Evolutionary conservation across 345 rosid species (phyloP).

Genomic region (Kernera saxatilis): DNA sequence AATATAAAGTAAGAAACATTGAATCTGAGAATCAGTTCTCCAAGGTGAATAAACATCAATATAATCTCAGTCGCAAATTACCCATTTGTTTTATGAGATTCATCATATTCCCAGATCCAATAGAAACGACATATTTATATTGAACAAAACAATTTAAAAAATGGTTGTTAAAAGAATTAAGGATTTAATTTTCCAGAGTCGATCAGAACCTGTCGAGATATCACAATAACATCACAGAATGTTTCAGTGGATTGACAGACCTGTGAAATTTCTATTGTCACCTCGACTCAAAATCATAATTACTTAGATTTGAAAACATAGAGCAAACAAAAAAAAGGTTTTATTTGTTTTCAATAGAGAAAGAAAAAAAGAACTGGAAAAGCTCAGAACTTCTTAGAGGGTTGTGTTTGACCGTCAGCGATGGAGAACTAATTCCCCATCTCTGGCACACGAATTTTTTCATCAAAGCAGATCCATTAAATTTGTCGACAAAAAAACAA

Average conservation of each 20-base stretch:
- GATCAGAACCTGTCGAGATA: conserved; percentile 32
- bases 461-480: conserved; percentile 4
- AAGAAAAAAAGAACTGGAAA: not conserved
- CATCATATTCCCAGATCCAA: conserved; percentile 18
- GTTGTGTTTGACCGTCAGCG: conserved; percentile 31
- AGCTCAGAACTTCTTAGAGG: conserved; percentile 40
- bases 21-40: conserved; percentile 33
- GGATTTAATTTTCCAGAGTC: not conserved
- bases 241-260: conserved; percentile 32
- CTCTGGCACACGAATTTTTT: conserved; percentile 22
- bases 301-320: not conserved
- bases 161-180: too few species aligned
- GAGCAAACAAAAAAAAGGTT: not conserved
- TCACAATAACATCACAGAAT: conserved; percentile 26
- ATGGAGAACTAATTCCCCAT: not conserved
- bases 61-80: conserved; percentile 21
- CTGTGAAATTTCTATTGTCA: conserved; percentile 29
- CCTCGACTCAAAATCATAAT: not conserved
- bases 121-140: too few species aligned
- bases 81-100: conserved; percentile 19
- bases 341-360: not conserved
- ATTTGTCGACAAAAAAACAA: not conserved
- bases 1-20: not conserved
- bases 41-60: conserved; percentile 37
- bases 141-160: too few species aligned